A percentile compares a stretch with the other conserved stretches of the same genome.
phyloP scores from a whole-genome alignment of 2,329 filamentous ascomycete species.

The Paracoccidioides lutzii region DNA sequence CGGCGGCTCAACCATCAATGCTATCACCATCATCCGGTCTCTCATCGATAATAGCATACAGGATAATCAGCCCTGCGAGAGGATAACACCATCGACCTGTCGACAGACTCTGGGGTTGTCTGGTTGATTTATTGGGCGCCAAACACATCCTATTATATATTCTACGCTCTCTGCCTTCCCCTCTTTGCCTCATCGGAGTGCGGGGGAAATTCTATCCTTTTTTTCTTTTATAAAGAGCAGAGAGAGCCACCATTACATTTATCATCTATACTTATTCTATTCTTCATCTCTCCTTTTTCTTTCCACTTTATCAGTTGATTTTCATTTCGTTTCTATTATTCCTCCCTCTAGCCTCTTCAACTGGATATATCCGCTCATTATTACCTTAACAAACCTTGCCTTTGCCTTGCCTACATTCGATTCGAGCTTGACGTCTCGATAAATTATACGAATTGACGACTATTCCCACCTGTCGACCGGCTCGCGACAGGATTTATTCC shows the following conservation, averaged over 20 bases:
- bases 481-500: slow-evolving; percentile 9
- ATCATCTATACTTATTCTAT: not conserved
- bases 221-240: not conserved
- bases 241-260: not conserved
- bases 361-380: slow-evolving; percentile 6
- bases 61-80: not conserved
- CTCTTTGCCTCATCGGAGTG: not conserved
- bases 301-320: slow-evolving; percentile 1
- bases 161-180: not conserved
- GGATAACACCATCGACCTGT: not conserved
- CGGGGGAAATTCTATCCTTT: not conserved
- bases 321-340: slow-evolving; percentile 10
- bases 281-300: not conserved
- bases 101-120: no score
- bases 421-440: slow-evolving; percentile 15
- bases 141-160: not conserved
- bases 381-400: not conserved
- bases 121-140: no score
- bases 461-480: slow-evolving; percentile 11
- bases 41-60: not conserved
- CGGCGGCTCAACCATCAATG: not conserved
- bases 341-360: not conserved
- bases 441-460: slow-evolving; percentile 12
- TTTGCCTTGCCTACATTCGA: not conserved
- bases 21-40: not conserved